These are phyloP conservation scores for Malassezia equina DNA, from an alignment of 1,284 basidiomycete species.

Conservation along the genomic window DNA sequence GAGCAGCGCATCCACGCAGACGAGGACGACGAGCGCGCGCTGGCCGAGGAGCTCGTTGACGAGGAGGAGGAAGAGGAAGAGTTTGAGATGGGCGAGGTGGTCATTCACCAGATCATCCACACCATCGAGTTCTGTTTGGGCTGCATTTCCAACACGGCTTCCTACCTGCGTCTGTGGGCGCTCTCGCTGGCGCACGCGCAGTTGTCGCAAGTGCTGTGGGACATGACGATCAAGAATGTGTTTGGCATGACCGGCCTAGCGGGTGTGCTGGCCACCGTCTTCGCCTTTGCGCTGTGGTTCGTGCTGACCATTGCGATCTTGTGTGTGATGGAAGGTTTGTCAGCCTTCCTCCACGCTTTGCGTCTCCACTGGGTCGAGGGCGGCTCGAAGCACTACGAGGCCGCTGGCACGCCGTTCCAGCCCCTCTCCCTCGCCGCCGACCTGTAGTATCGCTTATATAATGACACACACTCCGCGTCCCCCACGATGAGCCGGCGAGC, in stretches of 20 bases:
- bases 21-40: constrained; percentile 23
- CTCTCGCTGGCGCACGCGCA: constrained; percentile 95
- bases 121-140: constrained; percentile 79
- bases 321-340: constrained; percentile 81
- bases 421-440: constrained; percentile 25
- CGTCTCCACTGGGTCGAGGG: constrained; percentile 96
- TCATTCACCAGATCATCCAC: constrained; percentile 84
- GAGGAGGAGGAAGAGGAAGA: constrained; percentile 52
- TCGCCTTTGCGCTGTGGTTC: constrained; percentile 74
- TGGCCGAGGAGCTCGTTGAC: constrained; percentile 19
- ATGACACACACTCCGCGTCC: background rate
- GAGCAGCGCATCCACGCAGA: constrained; percentile 23
- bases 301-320: constrained; percentile 57
- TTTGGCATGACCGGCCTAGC: constrained; percentile 50
- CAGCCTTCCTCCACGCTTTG: constrained; percentile 76
- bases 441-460: background rate
- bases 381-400: constrained; percentile 91
- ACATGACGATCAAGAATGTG: constrained; percentile 45
- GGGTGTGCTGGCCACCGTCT: constrained; percentile 55
- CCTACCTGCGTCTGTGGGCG: constrained; percentile 97
- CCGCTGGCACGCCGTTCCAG: constrained; percentile 60
- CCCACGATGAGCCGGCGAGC: background rate
- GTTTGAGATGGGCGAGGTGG: constrained; percentile 80
- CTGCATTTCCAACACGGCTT: constrained; percentile 98
- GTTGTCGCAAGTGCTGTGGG: constrained; percentile 69